These are phyloP conservation scores for Raffaelea albimanens DNA, from an alignment of 2,329 filamentous ascomycete genomes.

Conservation along the genomic window DNA sequence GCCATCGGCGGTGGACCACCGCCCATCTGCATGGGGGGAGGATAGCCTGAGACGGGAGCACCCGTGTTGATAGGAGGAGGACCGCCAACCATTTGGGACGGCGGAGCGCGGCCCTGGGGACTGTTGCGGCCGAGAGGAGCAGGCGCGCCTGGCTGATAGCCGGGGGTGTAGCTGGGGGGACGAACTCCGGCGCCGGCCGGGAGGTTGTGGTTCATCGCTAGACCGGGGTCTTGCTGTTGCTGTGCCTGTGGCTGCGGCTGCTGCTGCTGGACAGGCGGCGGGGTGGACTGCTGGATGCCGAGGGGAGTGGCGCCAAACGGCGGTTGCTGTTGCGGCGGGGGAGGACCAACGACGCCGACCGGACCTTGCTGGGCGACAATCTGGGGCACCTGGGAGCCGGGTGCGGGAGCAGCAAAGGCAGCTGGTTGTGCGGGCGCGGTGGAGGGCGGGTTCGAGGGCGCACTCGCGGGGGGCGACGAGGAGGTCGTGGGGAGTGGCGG, in stretches of 20 bases:
- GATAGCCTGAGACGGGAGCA: slow-evolving; percentile 49
- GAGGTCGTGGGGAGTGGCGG: not conserved
- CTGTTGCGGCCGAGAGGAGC: slow-evolving; percentile 44
- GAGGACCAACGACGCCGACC: not conserved
- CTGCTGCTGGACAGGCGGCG: slow-evolving; percentile 1
- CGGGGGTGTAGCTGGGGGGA: slow-evolving; percentile 54
- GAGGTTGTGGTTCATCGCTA: slow-evolving; percentile 49
- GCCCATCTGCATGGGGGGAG: slow-evolving; percentile 40
- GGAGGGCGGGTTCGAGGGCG: slow-evolving; percentile 1
- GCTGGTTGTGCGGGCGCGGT: slow-evolving; percentile 9
- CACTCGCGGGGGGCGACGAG: not conserved
- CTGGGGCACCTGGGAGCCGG: too few species aligned
- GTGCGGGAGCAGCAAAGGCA: slow-evolving; percentile 22
- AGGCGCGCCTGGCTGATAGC: slow-evolving; percentile 36
- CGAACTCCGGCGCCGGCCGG: slow-evolving; percentile 44
- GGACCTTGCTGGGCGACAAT: too few species aligned
- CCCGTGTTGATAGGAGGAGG: slow-evolving; percentile 60
- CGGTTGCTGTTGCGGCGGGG: slow-evolving; percentile 9
- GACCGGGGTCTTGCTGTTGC: slow-evolving; percentile 32
- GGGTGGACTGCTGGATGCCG: slow-evolving; percentile 6
- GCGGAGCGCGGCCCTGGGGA: slow-evolving; percentile 45
- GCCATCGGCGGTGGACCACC: slow-evolving; percentile 31
- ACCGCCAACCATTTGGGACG: slow-evolving; percentile 52
- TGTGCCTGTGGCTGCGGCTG: not conserved
- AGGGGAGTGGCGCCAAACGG: slow-evolving; percentile 5